A percentile compares a stretch with the other conserved stretches of the same genome.
Conservation (phyloP, 352 stramenopile species). For the Pythium phragmiticola region DNA sequence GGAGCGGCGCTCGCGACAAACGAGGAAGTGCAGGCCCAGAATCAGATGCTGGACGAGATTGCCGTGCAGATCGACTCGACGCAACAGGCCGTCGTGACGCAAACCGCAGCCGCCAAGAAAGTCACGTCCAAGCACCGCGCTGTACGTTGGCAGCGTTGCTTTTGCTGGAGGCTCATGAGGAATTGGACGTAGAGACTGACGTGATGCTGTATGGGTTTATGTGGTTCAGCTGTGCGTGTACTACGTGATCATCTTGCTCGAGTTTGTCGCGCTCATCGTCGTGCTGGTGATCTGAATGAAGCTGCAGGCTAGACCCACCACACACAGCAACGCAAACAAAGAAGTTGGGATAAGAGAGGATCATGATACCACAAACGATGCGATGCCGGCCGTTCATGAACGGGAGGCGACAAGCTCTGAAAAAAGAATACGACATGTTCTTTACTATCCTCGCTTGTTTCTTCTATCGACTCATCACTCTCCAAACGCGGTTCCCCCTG, state of each 20-base stretch:
- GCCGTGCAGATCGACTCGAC: slow-evolving; percentile 43
- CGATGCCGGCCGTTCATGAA: too few relatives aligned
- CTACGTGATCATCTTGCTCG: slow-evolving; percentile 58
- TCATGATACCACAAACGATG: too few relatives aligned
- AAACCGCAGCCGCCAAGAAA: slow-evolving; percentile 53
- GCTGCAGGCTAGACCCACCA: too few relatives aligned
- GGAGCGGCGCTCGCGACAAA: slow-evolving; percentile 54
- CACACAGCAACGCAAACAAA: too few relatives aligned
- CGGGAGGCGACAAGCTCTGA: too few relatives aligned
- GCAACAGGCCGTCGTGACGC: slow-evolving; percentile 41
- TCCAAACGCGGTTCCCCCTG: too few relatives aligned
- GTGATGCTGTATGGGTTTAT: background rate
- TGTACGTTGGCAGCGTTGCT: slow-evolving; percentile 13
- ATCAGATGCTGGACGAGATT: slow-evolving; percentile 58
- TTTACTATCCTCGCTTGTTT: too few relatives aligned
- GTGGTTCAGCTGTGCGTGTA: slow-evolving; percentile 40
- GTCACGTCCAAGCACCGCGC: slow-evolving; percentile 45
- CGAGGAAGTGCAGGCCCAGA: slow-evolving; percentile 58
- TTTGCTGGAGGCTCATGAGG: background rate
- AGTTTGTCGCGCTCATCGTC: slow-evolving; percentile 47
- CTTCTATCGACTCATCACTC: too few relatives aligned
- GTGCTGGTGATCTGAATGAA: slow-evolving; percentile 46
- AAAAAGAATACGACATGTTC: too few relatives aligned
- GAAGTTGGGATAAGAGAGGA: too few relatives aligned
- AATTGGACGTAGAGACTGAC: slow-evolving; percentile 2